These are phyloP conservation scores for Ploettnerulaceae sp. DNA, from an alignment of 2,329 filamentous ascomycete species.

Conservation along the genomic window DNA sequence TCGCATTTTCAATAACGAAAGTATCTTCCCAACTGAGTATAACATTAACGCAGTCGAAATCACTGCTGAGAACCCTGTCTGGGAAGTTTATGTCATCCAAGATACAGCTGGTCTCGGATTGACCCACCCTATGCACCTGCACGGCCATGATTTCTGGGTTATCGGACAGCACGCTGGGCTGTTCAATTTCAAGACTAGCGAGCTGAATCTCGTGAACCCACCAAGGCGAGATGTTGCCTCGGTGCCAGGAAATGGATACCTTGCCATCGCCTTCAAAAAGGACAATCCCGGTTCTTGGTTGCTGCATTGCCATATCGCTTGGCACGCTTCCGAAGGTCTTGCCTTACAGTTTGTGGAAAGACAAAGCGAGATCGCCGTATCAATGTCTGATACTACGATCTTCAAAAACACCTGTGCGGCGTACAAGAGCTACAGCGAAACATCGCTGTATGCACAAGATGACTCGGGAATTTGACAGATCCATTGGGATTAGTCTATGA, in stretches of 20 bases:
- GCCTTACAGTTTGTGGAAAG: slow-evolving; percentile 46
- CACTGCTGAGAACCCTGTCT: slow-evolving; percentile 21
- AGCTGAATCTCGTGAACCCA: slow-evolving; percentile 39
- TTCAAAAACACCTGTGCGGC: slow-evolving; percentile 23
- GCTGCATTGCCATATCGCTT: slow-evolving; percentile 39
- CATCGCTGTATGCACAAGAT: slow-evolving; percentile 21
- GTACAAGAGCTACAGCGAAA: slow-evolving; percentile 22
- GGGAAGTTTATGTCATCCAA: slow-evolving; percentile 30
- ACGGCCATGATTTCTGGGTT: slow-evolving; percentile 48
- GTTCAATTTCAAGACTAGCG: slow-evolving; percentile 29
- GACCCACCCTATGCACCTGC: slow-evolving; percentile 41
- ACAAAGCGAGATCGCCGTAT: slow-evolving; percentile 21
- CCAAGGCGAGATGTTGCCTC: slow-evolving; percentile 49
- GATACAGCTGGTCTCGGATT: slow-evolving; percentile 24
- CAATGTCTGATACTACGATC: slow-evolving; percentile 15
- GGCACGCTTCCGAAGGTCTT: slow-evolving; percentile 52
- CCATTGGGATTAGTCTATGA: not conserved
- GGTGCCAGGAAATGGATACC: slow-evolving; percentile 35
- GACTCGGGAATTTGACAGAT: slow-evolving; percentile 28
- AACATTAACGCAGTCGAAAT: slow-evolving; percentile 17
- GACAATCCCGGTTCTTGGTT: slow-evolving; percentile 34
- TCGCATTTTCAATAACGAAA: slow-evolving; percentile 32
- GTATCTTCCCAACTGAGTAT: slow-evolving; percentile 29
- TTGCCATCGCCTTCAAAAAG: slow-evolving; percentile 32
- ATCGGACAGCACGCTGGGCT: slow-evolving; percentile 42